Evolutionary conservation across 352 stramenopile species (phyloP).

Genomic region (Phytophthora vignae): DNA sequence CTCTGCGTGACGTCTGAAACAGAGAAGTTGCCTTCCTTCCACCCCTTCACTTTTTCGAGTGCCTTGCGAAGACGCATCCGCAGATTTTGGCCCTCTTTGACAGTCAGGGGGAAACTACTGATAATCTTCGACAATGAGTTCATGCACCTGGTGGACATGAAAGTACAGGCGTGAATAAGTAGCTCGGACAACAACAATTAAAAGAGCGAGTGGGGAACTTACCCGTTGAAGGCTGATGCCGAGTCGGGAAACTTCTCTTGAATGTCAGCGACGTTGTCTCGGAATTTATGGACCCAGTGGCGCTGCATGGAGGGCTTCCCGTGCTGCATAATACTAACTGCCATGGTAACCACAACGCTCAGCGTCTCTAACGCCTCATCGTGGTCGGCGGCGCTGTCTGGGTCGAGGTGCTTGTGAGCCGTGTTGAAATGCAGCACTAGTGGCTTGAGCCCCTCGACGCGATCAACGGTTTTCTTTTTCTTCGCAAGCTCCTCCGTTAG

Average conservation of each 20-base stretch:
- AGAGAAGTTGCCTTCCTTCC: conserved; percentile 10
- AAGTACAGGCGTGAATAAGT: too few species aligned
- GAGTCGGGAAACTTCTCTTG: conserved; percentile 17
- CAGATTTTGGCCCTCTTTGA: conserved; percentile 9
- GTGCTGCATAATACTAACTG: conserved; percentile 16
- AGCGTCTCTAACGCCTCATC: conserved; percentile 6
- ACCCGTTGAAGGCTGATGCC: conserved; percentile 12
- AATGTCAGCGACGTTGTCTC: conserved; percentile 11
- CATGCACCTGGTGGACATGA: background rate
- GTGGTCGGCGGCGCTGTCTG: conserved; percentile 6
- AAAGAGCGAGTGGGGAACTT: background rate
- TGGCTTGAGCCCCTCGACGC: conserved; percentile 8
- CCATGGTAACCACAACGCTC: conserved; percentile 2
- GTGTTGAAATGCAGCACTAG: conserved; percentile 17
- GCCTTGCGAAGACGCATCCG: conserved; percentile 9
- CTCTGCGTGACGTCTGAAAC: conserved; percentile 6
- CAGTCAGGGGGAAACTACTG: conserved; percentile 13
- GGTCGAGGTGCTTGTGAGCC: conserved; percentile 11
- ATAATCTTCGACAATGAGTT: conserved; percentile 15
- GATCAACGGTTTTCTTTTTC: conserved; percentile 16
- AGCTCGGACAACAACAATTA: background rate
- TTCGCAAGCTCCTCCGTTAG: conserved; percentile 12
- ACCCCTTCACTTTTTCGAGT: conserved; percentile 11
- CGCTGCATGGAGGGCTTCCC: conserved; percentile 13
- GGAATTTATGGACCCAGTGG: conserved; percentile 19